Evolutionary conservation across 305 asterid genomes (phyloP).

Genomic region (Striga hermonthica): DNA sequence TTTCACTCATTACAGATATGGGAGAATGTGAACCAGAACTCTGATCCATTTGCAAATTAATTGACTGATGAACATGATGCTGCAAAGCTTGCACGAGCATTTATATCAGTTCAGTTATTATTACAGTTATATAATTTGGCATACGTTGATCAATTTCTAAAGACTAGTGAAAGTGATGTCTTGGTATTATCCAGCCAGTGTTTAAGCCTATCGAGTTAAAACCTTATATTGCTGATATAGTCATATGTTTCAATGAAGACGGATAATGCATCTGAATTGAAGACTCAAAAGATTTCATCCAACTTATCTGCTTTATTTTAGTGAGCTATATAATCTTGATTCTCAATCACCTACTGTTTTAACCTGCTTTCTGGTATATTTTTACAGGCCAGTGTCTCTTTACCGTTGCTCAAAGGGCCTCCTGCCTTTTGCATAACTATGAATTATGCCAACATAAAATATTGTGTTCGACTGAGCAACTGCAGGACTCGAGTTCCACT

Average conservation of each 20-base stretch:
- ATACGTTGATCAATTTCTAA: not conserved
- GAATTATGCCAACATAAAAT: not conserved
- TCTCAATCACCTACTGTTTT: conserved; percentile 7
- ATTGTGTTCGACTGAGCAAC: conserved; percentile 13
- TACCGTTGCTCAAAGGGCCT: too few relatives aligned
- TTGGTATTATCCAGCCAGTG: not conserved
- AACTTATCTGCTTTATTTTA: not conserved
- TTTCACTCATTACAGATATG: not conserved
- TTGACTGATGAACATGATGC: conserved; percentile 2
- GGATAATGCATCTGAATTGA: too few relatives aligned
- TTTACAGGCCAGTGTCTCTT: not conserved
- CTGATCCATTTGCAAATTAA: not conserved
- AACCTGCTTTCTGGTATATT: conserved; percentile 19
- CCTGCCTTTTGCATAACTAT: too few relatives aligned
- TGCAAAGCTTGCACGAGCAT: conserved; percentile 16
- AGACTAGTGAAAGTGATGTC: not conserved
- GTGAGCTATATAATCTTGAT: not conserved
- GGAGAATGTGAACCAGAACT: not conserved
- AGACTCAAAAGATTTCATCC: too few relatives aligned
- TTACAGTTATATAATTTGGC: not conserved
- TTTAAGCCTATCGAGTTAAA: conserved; percentile 2
- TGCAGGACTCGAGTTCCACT: conserved; percentile 21
- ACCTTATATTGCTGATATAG: conserved; percentile 17
- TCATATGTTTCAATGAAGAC: not conserved
- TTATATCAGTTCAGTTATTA: not conserved